Evolutionary conservation across 305 asterid species (phyloP).

Genomic region (Andrographis paniculata): DNA sequence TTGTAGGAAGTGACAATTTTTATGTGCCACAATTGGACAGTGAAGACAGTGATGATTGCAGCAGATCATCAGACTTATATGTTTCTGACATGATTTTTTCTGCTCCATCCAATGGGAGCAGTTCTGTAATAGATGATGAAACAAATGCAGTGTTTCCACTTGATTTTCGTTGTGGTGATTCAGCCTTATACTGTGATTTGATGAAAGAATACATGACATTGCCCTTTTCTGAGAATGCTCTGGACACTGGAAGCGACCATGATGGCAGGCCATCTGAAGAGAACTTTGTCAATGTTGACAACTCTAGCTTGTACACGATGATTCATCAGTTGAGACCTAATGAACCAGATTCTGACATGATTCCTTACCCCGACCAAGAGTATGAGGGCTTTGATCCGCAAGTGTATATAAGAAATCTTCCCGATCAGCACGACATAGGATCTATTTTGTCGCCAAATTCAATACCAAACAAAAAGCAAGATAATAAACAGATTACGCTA

Average conservation of each 20-base stretch:
- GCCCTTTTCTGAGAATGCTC: conserved; percentile 52
- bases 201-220: conserved; percentile 52
- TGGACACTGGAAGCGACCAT: conserved; percentile 37
- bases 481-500: conserved; percentile 48
- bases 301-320: conserved; percentile 66
- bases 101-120: conserved; percentile 43
- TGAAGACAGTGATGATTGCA: conserved; percentile 53
- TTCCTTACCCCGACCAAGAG: conserved; percentile 46
- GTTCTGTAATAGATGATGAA: conserved; percentile 37
- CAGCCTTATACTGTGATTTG: conserved; percentile 43
- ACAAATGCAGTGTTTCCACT: conserved; percentile 38
- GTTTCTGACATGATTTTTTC: conserved; percentile 48
- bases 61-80: conserved; percentile 43
- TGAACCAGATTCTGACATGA: conserved; percentile 43
- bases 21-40: conserved; percentile 48
- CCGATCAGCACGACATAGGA: conserved; percentile 50
- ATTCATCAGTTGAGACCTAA: conserved; percentile 71
- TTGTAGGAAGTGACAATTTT: conserved; percentile 38
- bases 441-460: conserved; percentile 27
- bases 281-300: conserved; percentile 28
- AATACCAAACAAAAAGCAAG: conserved; percentile 36
- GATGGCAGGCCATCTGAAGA: conserved; percentile 44
- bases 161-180: conserved; percentile 58
- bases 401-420: conserved; percentile 60
- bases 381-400: conserved; percentile 87